phyloP scores from a whole-genome alignment of 306 rosid species.

The Cercis canadensis region DNA sequence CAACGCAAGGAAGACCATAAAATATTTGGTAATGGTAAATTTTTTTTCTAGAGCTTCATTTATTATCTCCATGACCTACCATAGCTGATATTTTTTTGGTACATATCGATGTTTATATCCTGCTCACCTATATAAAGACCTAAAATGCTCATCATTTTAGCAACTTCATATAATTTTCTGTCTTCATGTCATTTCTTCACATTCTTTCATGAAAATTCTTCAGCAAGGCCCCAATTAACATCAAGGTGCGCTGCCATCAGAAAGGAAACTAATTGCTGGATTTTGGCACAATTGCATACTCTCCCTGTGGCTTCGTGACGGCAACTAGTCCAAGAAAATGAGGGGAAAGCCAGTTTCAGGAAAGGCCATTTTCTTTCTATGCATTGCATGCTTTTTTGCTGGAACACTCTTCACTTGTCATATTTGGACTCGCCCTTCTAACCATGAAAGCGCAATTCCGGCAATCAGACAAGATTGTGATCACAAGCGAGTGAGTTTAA shows the following conservation, averaged over 20 bases:
- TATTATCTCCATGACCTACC: too few relatives aligned
- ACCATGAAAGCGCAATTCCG: not conserved
- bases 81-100: too few relatives aligned
- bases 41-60: too few relatives aligned
- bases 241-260: conserved; percentile 37
- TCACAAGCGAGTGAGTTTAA: conserved; percentile 53
- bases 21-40: too few relatives aligned
- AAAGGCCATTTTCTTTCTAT: conserved; percentile 56
- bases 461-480: conserved; percentile 38
- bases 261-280: conserved; percentile 17
- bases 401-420: conserved; percentile 76
- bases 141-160: not conserved
- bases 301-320: conserved; percentile 19
- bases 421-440: conserved; percentile 58
- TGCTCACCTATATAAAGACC: not conserved
- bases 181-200: not conserved
- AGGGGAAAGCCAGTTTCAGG: conserved; percentile 65
- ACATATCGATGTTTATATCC: not conserved
- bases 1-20: too few relatives aligned
- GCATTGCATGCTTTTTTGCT: conserved; percentile 72
- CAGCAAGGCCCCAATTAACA: not conserved
- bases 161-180: not conserved
- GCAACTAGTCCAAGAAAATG: conserved; percentile 53
- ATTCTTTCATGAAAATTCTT: conserved; percentile 29
- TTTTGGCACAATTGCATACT: conserved; percentile 18